These are phyloP conservation scores for Oryza officinalis DNA, from an alignment of 176 grass and related monocot genomes.

Conservation along the genomic window DNA sequence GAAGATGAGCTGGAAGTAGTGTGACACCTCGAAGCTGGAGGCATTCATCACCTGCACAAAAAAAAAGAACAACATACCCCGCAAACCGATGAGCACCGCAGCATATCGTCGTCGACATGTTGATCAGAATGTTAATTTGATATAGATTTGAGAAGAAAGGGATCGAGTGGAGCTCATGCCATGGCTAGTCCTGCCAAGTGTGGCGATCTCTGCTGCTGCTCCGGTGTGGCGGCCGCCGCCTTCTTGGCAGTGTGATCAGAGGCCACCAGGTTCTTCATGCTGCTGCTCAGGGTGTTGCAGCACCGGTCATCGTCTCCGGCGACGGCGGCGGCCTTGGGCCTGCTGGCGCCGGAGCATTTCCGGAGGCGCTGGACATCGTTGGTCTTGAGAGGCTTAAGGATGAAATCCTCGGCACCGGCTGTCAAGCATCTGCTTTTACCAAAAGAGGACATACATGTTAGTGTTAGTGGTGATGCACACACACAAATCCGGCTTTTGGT, in stretches of 20 bases:
- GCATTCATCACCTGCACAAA: slow-evolving; percentile 47
- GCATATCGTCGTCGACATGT: neutral
- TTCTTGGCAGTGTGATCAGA: slow-evolving; percentile 34
- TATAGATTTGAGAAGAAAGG: neutral
- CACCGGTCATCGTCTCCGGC: neutral
- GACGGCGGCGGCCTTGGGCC: neutral
- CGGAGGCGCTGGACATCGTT: slow-evolving; percentile 72
- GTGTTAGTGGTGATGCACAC: slow-evolving; percentile 32
- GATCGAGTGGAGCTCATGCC: slow-evolving; percentile 26
- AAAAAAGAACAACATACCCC: neutral
- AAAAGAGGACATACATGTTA: slow-evolving; percentile 18
- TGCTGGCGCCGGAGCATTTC: slow-evolving; percentile 37
- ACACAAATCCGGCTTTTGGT: slow-evolving; percentile 24
- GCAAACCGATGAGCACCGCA: neutral
- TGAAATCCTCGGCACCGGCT: slow-evolving; percentile 84
- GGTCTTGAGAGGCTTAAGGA: slow-evolving; percentile 73
- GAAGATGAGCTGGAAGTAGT: slow-evolving; percentile 61
- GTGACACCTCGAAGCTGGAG: slow-evolving; percentile 43
- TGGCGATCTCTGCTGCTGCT: slow-evolving; percentile 31
- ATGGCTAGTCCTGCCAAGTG: slow-evolving; percentile 54
- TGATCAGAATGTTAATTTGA: neutral
- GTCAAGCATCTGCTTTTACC: slow-evolving; percentile 51
- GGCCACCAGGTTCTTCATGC: slow-evolving; percentile 24
- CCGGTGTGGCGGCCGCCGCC: slow-evolving; percentile 12
- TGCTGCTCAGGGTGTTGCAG: slow-evolving; percentile 25